These are phyloP conservation scores for Sugiyamaella lignohabitans DNA, from an alignment of 805 yeast genomes.

Conservation along the genomic window DNA sequence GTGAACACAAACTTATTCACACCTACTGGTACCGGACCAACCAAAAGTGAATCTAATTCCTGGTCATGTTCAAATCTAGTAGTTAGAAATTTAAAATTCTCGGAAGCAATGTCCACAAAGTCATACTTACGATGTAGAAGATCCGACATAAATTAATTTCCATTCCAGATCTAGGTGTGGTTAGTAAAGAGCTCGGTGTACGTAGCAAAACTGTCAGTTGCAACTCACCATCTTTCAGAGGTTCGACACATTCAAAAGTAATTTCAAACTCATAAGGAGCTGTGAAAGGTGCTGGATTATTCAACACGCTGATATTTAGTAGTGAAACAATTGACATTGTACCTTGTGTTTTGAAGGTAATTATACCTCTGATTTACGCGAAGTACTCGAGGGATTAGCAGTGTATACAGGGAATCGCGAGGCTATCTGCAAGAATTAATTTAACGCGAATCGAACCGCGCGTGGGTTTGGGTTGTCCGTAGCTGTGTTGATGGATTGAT, in stretches of 20 bases:
- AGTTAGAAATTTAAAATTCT: not conserved
- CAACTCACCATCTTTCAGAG: constrained; percentile 54
- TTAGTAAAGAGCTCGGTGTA: not conserved
- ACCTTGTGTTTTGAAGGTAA: no score
- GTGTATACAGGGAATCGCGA: no score
- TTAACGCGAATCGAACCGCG: no score
- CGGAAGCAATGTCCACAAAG: no score
- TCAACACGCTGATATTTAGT: constrained; percentile 83
- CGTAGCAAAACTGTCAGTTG: no score
- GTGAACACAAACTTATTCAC: constrained; percentile 85
- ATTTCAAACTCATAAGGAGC: constrained; percentile 96
- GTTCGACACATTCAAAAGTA: constrained; percentile 94
- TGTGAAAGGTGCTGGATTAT: constrained; percentile 89
- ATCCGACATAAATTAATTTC: constrained; percentile 96
- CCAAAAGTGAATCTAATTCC: constrained; percentile 90
- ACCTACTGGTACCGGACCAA: constrained; percentile 98
- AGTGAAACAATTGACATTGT: constrained; percentile 88
- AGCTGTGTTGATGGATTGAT: no score
- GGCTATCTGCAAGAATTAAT: no score
- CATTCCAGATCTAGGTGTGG: constrained; percentile 91
- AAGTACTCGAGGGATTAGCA: no score
- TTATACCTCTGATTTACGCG: no score
- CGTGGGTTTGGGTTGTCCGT: no score
- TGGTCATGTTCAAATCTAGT: constrained; percentile 79
- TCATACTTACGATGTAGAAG: constrained; percentile 60